phyloP scores from a whole-genome alignment of 352 stramenopile species.

The Globisporangium orthogonon region DNA sequence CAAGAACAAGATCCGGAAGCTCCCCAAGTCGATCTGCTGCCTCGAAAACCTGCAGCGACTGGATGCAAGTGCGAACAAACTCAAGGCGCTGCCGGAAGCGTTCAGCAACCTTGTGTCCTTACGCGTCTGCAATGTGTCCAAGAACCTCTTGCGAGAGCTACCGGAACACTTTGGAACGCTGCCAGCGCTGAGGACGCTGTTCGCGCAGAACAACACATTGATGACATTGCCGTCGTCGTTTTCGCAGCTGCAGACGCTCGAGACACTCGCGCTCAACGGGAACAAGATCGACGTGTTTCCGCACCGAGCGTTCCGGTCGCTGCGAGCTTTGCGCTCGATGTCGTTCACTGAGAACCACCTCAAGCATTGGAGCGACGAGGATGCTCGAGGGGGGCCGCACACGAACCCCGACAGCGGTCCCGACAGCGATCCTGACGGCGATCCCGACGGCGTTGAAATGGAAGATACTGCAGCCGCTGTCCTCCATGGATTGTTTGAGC shows the following conservation, averaged over 20 bases:
- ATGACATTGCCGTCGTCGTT: conserved; percentile 37
- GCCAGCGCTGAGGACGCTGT: conserved; percentile 20
- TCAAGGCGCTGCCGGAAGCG: conserved; percentile 29
- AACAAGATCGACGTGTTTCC: conserved; percentile 49
- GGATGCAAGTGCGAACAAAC: conserved; percentile 36
- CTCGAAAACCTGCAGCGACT: conserved; percentile 23
- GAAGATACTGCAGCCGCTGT: too few species aligned
- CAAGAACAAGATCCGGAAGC: conserved; percentile 29
- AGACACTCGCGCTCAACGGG: conserved; percentile 29
- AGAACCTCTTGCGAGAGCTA: conserved; percentile 33
- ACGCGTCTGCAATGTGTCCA: conserved; percentile 28
- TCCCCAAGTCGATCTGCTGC: conserved; percentile 47
- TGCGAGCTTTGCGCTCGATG: conserved; percentile 22
- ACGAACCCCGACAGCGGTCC: conserved; percentile 5
- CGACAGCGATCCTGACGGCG: background rate
- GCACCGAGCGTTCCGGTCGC: conserved; percentile 9
- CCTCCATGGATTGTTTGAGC: conserved; percentile 20
- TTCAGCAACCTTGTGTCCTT: conserved; percentile 43
- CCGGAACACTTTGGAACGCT: conserved; percentile 33
- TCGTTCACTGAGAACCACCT: conserved; percentile 43
- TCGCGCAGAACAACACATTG: conserved; percentile 30
- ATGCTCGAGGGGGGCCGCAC: background rate
- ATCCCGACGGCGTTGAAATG: background rate
- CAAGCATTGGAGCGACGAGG: conserved; percentile 20
- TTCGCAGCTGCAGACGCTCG: conserved; percentile 23